A percentile compares a stretch with the other conserved stretches of the same genome.
These are phyloP conservation scores for Kazachstania sp. DNA, from an alignment of 1,139 yeast genomes.

Conservation along the genomic window DNA sequence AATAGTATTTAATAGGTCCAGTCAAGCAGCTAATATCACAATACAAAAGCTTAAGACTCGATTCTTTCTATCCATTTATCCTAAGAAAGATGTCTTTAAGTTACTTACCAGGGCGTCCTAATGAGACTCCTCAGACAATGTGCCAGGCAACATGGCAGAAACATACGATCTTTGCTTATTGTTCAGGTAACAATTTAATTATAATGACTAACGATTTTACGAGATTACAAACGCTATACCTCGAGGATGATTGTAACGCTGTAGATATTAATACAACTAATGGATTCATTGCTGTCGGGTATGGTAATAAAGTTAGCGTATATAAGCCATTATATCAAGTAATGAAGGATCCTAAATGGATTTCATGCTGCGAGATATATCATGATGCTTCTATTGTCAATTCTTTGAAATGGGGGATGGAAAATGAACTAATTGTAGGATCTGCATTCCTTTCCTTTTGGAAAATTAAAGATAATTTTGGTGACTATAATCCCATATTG, in stretches of 20 bases:
- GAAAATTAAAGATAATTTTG: conserved; percentile 42
- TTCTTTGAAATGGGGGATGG: conserved; percentile 59
- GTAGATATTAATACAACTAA: conserved; percentile 52
- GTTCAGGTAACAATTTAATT: conserved; percentile 82
- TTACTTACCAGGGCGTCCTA: conserved; percentile 83
- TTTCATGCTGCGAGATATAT: conserved; percentile 32
- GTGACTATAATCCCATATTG: conserved; percentile 32
- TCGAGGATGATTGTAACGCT: conserved; percentile 57
- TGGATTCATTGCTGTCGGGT: conserved; percentile 43
- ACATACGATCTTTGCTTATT: conserved; percentile 60
- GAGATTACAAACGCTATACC: conserved; percentile 67
- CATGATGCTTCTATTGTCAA: conserved; percentile 38
- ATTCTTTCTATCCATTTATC: too few relatives aligned
- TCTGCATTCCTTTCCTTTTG: conserved; percentile 48
- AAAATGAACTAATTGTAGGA: conserved; percentile 56
- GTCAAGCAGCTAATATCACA: too few relatives aligned
- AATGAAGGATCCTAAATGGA: conserved; percentile 43
- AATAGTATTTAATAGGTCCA: too few relatives aligned
- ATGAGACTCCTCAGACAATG: conserved; percentile 45
- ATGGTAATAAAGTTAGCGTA: conserved; percentile 29
- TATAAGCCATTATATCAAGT: conserved; percentile 36
- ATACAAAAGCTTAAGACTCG: too few relatives aligned
- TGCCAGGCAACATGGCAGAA: conserved; percentile 62
- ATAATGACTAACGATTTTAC: conserved; percentile 44
- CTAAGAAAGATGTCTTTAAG: conserved; percentile 44